phyloP scores from a whole-genome alignment of 1,139 yeast genomes.

The Blastobotrys aristatus region DNA sequence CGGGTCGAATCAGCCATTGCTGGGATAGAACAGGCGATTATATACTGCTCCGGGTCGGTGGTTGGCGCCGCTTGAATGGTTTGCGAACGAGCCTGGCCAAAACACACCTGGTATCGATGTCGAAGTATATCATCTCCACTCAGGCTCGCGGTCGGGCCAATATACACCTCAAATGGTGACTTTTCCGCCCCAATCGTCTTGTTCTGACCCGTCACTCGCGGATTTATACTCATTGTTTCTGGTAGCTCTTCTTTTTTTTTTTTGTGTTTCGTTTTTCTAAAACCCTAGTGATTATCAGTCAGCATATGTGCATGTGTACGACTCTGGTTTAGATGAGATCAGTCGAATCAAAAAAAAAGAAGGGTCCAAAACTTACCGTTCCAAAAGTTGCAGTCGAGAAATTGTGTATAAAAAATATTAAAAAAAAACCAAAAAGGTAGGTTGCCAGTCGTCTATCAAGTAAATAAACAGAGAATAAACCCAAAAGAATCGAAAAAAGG shows the following conservation, averaged over 20 bases:
- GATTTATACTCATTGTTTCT: neutral
- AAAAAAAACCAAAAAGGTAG: too few species aligned
- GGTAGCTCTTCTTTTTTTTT: too few species aligned
- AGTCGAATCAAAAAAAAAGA: too few species aligned
- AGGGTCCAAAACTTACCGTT: too few species aligned
- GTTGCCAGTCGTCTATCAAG: too few species aligned
- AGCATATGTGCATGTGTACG: too few species aligned
- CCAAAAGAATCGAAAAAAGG: too few species aligned
- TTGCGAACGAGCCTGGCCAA: constrained; percentile 9
- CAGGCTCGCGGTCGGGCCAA: constrained; percentile 5
- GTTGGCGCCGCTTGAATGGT: constrained; percentile 5
- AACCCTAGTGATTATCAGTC: neutral
- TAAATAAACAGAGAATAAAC: too few species aligned
- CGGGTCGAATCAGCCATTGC: constrained; percentile 14
- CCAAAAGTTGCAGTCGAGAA: too few species aligned
- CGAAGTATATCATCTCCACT: constrained; percentile 2
- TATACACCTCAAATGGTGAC: constrained; percentile 3
- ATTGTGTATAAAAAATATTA: too few species aligned
- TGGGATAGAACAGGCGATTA: constrained; percentile 19
- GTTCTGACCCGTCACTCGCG: constrained; percentile 5
- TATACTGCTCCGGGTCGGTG: constrained; percentile 15
- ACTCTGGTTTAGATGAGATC: too few species aligned
- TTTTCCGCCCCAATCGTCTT: constrained; percentile 9
- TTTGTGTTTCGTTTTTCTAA: neutral
- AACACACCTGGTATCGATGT: constrained; percentile 8